phyloP scores from a whole-genome alignment of 1,284 basidiomycete species.

The Gomphus bonarii region DNA sequence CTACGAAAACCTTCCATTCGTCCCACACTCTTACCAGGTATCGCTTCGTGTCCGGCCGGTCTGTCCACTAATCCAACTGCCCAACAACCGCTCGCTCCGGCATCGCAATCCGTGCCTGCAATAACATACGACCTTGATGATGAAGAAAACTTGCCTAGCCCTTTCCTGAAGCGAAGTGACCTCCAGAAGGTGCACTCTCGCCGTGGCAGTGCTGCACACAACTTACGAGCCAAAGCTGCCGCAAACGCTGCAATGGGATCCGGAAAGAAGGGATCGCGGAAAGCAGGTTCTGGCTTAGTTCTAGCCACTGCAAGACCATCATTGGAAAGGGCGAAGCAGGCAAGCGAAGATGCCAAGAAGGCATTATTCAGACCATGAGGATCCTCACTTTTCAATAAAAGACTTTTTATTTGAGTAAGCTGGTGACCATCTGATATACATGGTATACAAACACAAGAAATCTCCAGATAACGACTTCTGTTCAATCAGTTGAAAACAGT shows the following conservation, averaged over 20 bases:
- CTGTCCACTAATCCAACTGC: conserved; percentile 11
- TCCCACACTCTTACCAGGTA: conserved; percentile 20
- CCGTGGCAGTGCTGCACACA: conserved; percentile 34
- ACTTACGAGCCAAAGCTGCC: conserved; percentile 52
- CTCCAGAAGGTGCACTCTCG: conserved; percentile 27
- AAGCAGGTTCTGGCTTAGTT: conserved; percentile 14
- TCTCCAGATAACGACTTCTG: not conserved
- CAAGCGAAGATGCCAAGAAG: conserved; percentile 42
- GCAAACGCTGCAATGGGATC: conserved; percentile 37
- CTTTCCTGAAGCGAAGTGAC: conserved; percentile 59
- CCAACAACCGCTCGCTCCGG: not conserved
- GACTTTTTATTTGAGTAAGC: not conserved
- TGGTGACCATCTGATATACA: not conserved
- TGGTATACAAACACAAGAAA: not conserved
- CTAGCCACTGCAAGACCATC: conserved; percentile 24
- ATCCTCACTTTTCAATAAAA: not conserved
- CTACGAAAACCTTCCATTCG: conserved; percentile 25
- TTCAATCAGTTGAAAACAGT: not conserved
- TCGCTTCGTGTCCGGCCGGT: conserved; percentile 25
- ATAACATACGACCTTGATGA: conserved; percentile 58
- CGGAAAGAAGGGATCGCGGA: conserved; percentile 16
- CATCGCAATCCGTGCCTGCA: conserved; percentile 17
- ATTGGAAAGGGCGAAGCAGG: conserved; percentile 34
- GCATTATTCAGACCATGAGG: conserved; percentile 30
- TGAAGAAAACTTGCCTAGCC: conserved; percentile 77